Evolutionary conservation across 371 early-diverging fungal genomes (phyloP), one percentile per base, ranked within the genome.

Genomic region (Mortierella sp.): DNA sequence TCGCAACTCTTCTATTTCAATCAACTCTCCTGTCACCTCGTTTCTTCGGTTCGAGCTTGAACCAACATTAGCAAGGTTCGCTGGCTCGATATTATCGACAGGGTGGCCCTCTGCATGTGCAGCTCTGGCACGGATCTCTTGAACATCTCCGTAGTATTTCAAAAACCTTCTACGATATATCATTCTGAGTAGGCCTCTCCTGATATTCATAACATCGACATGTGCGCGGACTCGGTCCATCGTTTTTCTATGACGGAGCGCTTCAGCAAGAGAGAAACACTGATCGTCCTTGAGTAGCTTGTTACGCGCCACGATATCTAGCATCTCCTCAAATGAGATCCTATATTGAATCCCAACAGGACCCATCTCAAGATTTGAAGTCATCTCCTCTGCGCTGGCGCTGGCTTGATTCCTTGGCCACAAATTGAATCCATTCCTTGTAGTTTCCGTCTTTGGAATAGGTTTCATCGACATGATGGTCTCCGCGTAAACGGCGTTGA

Each of bases 271-370:
- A 59, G 75, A 75, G 9, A 80, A 63, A 24, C 75, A 80, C 51
- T 72, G 76, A 43, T 80, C 81, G 32, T 80, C 81, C 72, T 89
- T 86, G 68, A 90, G 88, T 12, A 90, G 70, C 75, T 89, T 90
- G 68, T 87, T 84, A 57, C 87, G 89, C 10, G 89, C 90, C 66
- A 90, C 70, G 83, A 88, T 88, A 40, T 85, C 78, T 43, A 90
- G 72, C 90, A 89, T 89, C 65, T 88, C 86, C 64, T 87, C 87
- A 64, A 90, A 90, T 51, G 91, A 88, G 12, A 90, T 84, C 4
- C 89, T 89, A 6, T 78, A 65, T 62, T 87, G 85, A 9, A n/a
- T 47, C 11, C 62, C 85, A 12, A 83, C 28, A 14, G 5, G 18
- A 54, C 83, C 79, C 80, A 86, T 86, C 49, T 28, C 66, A 10